Conservation (phyloP, 768 basidiomycete genomes). For the Trametes punicea region DNA sequence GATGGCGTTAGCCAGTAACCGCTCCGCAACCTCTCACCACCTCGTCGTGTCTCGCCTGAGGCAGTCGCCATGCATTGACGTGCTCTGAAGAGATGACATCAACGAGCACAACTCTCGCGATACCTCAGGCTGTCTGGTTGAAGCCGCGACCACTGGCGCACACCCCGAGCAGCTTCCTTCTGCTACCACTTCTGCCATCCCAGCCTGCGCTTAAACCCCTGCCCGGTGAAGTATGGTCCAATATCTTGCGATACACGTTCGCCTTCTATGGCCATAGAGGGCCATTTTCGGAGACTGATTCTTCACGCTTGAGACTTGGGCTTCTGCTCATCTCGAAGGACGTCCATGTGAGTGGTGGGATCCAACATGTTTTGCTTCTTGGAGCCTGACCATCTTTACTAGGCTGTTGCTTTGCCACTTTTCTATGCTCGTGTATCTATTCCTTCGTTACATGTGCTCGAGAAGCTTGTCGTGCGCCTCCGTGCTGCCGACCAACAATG, state of each 20-base stretch:
- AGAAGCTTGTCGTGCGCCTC: slow-evolving; percentile 57
- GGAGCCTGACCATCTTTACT: neutral
- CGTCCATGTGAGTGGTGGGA: slow-evolving; percentile 10
- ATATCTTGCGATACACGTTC: slow-evolving; percentile 46
- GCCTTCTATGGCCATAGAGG: slow-evolving; percentile 14
- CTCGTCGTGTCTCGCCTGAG: neutral
- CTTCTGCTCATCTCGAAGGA: slow-evolving; percentile 23
- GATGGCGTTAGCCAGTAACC: neutral
- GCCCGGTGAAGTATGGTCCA: slow-evolving; percentile 70
- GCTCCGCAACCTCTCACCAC: neutral
- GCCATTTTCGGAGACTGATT: slow-evolving; percentile 2
- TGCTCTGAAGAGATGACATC: neutral
- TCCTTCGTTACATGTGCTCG: slow-evolving; percentile 41
- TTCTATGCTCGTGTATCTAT: slow-evolving; percentile 58
- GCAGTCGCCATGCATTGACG: neutral
- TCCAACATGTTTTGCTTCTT: neutral
- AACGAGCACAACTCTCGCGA: slow-evolving; percentile 1
- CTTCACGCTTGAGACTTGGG: slow-evolving; percentile 27
- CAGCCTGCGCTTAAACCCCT: slow-evolving; percentile 50
- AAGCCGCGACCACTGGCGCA: slow-evolving; percentile 66
- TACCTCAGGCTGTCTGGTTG: slow-evolving; percentile 40
- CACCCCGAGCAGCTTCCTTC: slow-evolving; percentile 53
- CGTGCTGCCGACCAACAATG: slow-evolving; percentile 68
- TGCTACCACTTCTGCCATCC: slow-evolving; percentile 66
- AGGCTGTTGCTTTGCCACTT: slow-evolving; percentile 68